Evolutionary conservation across 345 rosid species (phyloP), one percentile per base, ranked within the genome.

Genomic region (Gossypium sturtianum): DNA sequence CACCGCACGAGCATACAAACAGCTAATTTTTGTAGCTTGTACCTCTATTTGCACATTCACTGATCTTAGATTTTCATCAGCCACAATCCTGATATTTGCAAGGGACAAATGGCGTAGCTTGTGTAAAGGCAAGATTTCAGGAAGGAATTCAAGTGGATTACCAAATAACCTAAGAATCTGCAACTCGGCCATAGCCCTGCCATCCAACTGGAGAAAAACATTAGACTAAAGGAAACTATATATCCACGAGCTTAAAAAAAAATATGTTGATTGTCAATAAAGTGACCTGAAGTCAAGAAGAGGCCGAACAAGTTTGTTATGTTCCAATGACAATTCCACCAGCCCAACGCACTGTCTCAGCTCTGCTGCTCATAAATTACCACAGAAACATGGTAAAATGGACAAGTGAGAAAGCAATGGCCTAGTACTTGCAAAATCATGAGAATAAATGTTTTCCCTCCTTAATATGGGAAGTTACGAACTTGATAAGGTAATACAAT

Each of bases 261-360:
- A 53, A 56, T 22, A 69, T 61, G 73, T 53, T 64, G 22, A 54
- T 74, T 58, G 75, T 71, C 75, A 59, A 76, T 34, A 75, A 73
- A 82, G 67, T 77, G 81, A 95, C 99, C 99, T 95, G 97, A 91
- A 95, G 87, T 95, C 99, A 76, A 95, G 99, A 84, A 95, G 97
- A 76, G 98, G 99, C 52, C 97, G 92, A 59, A 95, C 81, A 71
- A 95, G 97, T 83, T 86, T 93, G 84, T 95, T 95, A 90, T 93
- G 91, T 72, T 95, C 99, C 84, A 95, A 79, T 12, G 99, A 95
- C 78, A 95, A 78, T 72, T 95, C 99, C 79, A 90, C 88, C 63
- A 95, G 82, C 77, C 83, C 82, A 25, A 87, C 86, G n/a, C 98
- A 95, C 74, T 91, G 97, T 67, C 97, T 86, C 86, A 95, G 87